Evolutionary conservation across 768 basidiomycete species (phyloP).

Genomic region (Hirschioporus abietinus): DNA sequence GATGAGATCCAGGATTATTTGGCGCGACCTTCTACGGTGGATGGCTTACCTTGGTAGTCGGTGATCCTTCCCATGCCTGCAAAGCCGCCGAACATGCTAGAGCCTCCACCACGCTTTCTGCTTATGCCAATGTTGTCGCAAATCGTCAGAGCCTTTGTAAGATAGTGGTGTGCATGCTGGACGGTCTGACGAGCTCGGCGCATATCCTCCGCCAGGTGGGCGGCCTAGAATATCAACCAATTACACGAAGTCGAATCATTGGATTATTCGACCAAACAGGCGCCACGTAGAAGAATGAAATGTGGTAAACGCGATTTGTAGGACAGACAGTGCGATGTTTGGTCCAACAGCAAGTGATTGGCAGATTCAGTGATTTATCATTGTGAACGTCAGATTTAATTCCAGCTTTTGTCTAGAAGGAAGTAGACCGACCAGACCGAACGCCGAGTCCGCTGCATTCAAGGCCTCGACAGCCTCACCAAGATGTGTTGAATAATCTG

Average conservation of each 20-base stretch:
- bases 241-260: no score
- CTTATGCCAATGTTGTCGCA: conserved; percentile 7
- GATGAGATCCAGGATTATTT: background rate
- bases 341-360: no score
- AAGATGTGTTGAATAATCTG: background rate
- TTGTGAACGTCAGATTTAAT: background rate
- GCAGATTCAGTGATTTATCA: background rate
- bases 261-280: no score
- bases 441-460: background rate
- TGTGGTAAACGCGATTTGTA: no score
- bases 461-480: background rate
- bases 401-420: background rate
- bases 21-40: background rate
- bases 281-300: no score
- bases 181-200: conserved; percentile 11
- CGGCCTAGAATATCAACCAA: background rate
- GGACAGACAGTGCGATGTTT: no score
- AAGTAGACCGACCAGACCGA: background rate
- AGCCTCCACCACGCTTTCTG: background rate
- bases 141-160: conserved; percentile 4
- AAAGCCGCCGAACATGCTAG: conserved; percentile 6
- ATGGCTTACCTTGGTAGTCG: conserved; percentile 11
- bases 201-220: conserved; percentile 3
- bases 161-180: conserved; percentile 14
- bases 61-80: conserved; percentile 9